phyloP scores from a whole-genome alignment of 2,329 filamentous ascomycete species.

The Aureobasidium pullulans region DNA sequence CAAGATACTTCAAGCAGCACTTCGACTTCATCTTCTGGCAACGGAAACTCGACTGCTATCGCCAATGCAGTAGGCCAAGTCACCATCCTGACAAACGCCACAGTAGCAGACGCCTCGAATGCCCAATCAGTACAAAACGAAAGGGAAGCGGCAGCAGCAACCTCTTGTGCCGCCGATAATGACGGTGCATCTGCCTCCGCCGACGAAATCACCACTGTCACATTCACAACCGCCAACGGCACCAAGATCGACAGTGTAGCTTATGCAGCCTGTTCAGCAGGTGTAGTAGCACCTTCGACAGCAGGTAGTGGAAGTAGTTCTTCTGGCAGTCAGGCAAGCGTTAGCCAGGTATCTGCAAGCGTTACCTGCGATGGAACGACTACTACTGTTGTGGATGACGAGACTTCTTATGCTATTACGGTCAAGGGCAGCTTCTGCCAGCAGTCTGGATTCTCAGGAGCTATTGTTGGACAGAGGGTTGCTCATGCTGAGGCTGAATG shows the following conservation, averaged over 20 bases:
- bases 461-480: conserved; percentile 5
- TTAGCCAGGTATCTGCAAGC: neutral
- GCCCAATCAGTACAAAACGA: conserved; percentile 1
- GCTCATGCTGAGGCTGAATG: conserved; percentile 1
- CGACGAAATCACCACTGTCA: neutral
- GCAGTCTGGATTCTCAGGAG: neutral
- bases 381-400: neutral
- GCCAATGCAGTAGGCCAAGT: neutral
- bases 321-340: neutral
- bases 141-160: neutral
- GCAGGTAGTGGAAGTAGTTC: neutral
- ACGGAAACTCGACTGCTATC: conserved; percentile 2
- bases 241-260: neutral
- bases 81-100: neutral
- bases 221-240: neutral
- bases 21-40: neutral
- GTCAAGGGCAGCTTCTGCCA: neutral
- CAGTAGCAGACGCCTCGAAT: neutral
- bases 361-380: neutral
- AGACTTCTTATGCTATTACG: neutral
- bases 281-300: neutral
- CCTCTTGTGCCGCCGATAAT: neutral
- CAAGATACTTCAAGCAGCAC: neutral
- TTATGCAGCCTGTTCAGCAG: neutral
- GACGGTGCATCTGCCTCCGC: neutral